A percentile compares a stretch with the other conserved stretches of the same genome.
Conservation (phyloP, 129 eudicot species). For the Tagetes patula region DNA sequence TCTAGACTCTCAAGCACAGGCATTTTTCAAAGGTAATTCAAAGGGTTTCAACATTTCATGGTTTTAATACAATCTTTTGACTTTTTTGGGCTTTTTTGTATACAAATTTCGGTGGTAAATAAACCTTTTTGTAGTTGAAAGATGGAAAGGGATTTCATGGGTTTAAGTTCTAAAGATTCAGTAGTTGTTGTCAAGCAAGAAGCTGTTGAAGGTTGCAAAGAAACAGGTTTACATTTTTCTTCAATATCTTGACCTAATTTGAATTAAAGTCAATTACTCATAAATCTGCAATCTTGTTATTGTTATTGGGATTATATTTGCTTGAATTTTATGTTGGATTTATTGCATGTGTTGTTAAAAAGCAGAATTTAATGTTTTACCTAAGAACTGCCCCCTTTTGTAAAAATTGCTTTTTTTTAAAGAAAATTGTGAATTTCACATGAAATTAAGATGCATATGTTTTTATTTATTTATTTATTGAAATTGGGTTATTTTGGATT, state of each 20-base stretch:
- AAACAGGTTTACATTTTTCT: slow-evolving; percentile 43
- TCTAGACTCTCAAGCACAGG: neutral
- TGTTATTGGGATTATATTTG: neutral
- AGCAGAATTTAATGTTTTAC: slow-evolving; percentile 32
- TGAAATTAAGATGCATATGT: slow-evolving; percentile 18
- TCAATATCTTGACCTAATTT: slow-evolving; percentile 8
- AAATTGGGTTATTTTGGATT: slow-evolving; percentile 9
- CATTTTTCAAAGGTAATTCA: slow-evolving; percentile 9
- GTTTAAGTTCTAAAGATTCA: slow-evolving; percentile 60
- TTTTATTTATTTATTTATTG: neutral
- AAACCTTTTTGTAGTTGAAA: slow-evolving; percentile 24
- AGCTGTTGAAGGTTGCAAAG: slow-evolving; percentile 47
- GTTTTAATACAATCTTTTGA: neutral
- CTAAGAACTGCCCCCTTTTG: slow-evolving; percentile 27
- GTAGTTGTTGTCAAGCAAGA: slow-evolving; percentile 52
- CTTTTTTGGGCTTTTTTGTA: slow-evolving; percentile 8
- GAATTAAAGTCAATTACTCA: slow-evolving; percentile 13
- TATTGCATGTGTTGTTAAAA: slow-evolving; percentile 35
- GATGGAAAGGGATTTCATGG: slow-evolving; percentile 88
- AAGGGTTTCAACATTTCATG: neutral
- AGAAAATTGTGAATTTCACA: neutral
- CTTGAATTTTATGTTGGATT: slow-evolving; percentile 7
- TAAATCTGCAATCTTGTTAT: slow-evolving; percentile 10
- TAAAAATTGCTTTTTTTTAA: neutral
- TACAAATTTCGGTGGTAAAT: neutral